These are phyloP conservation scores for Yamadazyma atlantica DNA, from an alignment of 1,139 yeast genomes.

Conservation along the genomic window DNA sequence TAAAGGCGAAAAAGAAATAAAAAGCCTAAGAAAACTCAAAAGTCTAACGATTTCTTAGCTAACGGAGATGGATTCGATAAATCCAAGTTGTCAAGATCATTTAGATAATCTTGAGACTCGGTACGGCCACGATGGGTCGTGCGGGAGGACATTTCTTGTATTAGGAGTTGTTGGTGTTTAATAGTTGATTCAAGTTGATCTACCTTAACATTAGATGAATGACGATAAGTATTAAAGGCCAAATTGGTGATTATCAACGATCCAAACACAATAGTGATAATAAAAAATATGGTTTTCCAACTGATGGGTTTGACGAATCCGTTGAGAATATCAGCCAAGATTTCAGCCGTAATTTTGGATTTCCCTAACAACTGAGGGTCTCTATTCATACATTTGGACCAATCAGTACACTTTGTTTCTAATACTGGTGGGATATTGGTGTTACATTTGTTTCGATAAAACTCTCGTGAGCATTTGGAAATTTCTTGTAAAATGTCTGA, in stretches of 20 bases:
- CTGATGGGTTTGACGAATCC: slow-evolving; percentile 74
- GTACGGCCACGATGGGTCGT: neutral
- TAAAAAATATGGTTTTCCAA: slow-evolving; percentile 66
- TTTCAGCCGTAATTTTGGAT: slow-evolving; percentile 75
- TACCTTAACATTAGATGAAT: slow-evolving; percentile 15
- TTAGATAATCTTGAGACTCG: slow-evolving; percentile 5
- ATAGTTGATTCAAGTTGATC: slow-evolving; percentile 15
- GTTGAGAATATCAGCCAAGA: slow-evolving; percentile 78
- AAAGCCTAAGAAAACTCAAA: neutral
- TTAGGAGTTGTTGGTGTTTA: slow-evolving; percentile 15
- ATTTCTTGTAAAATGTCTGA: slow-evolving; percentile 65
- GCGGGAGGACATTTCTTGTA: neutral
- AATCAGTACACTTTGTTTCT: slow-evolving; percentile 65
- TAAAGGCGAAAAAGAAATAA: neutral
- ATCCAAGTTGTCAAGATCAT: slow-evolving; percentile 10
- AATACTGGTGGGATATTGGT: slow-evolving; percentile 64
- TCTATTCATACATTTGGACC: slow-evolving; percentile 85
- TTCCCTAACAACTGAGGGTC: slow-evolving; percentile 81
- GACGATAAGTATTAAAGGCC: slow-evolving; percentile 22
- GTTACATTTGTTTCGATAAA: slow-evolving; percentile 66
- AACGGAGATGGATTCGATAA: slow-evolving; percentile 15
- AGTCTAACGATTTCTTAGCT: slow-evolving; percentile 8
- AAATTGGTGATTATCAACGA: slow-evolving; percentile 21
- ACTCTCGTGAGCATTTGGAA: slow-evolving; percentile 68
- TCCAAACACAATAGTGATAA: slow-evolving; percentile 19